Percentiles rank a stretch among this genome's conserved stretches.
Evolutionary conservation across 2,329 filamentous ascomycete genomes (phyloP).

Genomic region (Xylariaceae sp.): DNA sequence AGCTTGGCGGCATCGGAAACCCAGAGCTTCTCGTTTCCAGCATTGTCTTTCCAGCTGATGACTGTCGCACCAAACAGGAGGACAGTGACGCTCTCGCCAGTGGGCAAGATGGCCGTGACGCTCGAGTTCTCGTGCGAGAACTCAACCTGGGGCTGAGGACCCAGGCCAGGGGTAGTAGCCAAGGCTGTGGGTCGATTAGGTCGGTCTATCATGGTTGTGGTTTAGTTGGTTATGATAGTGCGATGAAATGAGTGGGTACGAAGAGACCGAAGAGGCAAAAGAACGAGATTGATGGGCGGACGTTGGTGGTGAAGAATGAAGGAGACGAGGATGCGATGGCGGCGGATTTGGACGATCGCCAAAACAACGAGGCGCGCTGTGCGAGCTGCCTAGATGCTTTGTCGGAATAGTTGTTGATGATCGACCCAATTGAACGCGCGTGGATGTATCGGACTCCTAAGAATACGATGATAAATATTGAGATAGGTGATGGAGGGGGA

Average conservation of each 20-base stretch:
- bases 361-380: neutral
- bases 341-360: neutral
- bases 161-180: conserved; percentile 64
- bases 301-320: neutral
- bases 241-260: neutral
- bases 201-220: conserved; percentile 64
- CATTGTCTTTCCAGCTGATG: conserved; percentile 81
- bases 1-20: conserved; percentile 72
- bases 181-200: conserved; percentile 76
- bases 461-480: neutral
- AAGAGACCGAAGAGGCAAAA: neutral
- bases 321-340: neutral
- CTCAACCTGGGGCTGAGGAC: conserved; percentile 70
- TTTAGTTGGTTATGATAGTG: neutral
- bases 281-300: neutral
- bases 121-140: conserved; percentile 65
- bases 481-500: neutral
- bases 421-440: neutral
- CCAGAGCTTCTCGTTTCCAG: conserved; percentile 78
- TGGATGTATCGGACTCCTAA: neutral
- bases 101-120: conserved; percentile 74
- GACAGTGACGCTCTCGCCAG: conserved; percentile 79
- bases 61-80: conserved; percentile 91
- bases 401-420: neutral
- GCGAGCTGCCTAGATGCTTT: neutral